Evolutionary conservation across 495 filamentous ascomycete genomes (phyloP).

Genomic region (Talaromyces stipitatus): DNA sequence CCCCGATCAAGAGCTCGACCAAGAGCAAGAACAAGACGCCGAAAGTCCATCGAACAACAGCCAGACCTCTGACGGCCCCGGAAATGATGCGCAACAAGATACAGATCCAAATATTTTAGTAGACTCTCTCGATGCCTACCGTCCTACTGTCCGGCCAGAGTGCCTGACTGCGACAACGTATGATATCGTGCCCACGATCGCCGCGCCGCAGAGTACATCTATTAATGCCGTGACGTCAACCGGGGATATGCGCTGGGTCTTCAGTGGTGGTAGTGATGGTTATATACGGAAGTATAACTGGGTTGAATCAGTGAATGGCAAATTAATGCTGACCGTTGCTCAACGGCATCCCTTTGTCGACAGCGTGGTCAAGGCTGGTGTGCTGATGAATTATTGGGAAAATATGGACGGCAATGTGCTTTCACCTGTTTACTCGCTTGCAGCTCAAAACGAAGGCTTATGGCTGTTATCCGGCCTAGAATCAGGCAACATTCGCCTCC

Average conservation of each 20-base stretch:
- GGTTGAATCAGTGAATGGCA: conserved; percentile 89
- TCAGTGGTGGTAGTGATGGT: conserved; percentile 88
- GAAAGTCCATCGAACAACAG: conserved; percentile 41
- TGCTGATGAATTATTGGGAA: conserved; percentile 94
- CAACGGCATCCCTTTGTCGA: conserved; percentile 97
- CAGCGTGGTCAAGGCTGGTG: conserved; percentile 88
- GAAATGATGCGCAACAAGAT: conserved; percentile 32
- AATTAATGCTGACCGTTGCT: conserved; percentile 87
- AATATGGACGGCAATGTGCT: conserved; percentile 57
- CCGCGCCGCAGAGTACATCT: conserved; percentile 89
- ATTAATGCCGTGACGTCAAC: conserved; percentile 91
- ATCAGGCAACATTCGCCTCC: conserved; percentile 85
- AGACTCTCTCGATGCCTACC: conserved; percentile 33
- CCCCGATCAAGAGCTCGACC: conserved; percentile 51
- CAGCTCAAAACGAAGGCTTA: conserved; percentile 78
- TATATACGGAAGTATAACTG: conserved; percentile 96
- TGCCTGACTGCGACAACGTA: conserved; percentile 76
- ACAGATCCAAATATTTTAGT: conserved; percentile 23
- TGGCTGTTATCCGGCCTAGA: conserved; percentile 90
- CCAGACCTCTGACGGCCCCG: conserved; percentile 36
- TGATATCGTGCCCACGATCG: conserved; percentile 95
- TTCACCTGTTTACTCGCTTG: conserved; percentile 89
- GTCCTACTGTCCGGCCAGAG: conserved; percentile 69
- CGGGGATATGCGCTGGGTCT: conserved; percentile 91
- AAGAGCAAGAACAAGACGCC: conserved; percentile 55